Base-by-base conservation (phyloP, 2,329 filamentous ascomycete genomes). In the Talaromyces sp. region DNA sequence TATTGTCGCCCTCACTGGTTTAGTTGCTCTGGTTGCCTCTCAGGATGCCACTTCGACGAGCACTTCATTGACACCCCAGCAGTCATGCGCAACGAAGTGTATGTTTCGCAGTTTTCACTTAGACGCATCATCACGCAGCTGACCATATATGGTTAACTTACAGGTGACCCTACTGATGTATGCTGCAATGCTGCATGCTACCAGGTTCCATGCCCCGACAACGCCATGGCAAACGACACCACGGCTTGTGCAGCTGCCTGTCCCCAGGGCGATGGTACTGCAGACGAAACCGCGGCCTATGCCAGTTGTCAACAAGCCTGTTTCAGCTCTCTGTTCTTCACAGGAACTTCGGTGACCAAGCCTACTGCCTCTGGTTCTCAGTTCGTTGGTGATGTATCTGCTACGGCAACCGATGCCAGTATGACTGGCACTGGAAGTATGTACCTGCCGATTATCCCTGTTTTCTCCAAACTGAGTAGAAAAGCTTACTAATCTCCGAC, bases 161-260 rank as follows among this genome's bases (percentile, higher is more conserved):
- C 63, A 76, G 83, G 83, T 69, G 64, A 67, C 39, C 61, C 70
- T 21, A 73, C 66, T 46, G 81, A 84, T 68, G 73, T 81, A 60
- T 82, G 79, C 73, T 85, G 83, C 75, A 72, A 77, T 66, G 83
- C 83, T 40, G 69, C 72, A 14, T 85, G 83, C 74, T 75, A 80
- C 67, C 75, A 79, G 40, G 79, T 80, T 42, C 82, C 83, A 35
- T 83, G 80, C 71, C 83, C 83, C 65, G 80, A 79, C 70, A 75
- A 78, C n/a, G 69, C 70, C 55, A 77, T 82, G 72, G 80, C 76
- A 68, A 79, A 82, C 68, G 76, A 78, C 63, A 84, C 82, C 70
- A 83, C 76, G 69, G 72, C 77, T 56, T 85, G 83, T 68, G 82
- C 81, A 54, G 76, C 76, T 52, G 75, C 79, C 60, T 85, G 83